These are phyloP conservation scores for Hymenoscyphus fructigenus DNA, from an alignment of 2,329 filamentous ascomycete species.

Conservation along the genomic window DNA sequence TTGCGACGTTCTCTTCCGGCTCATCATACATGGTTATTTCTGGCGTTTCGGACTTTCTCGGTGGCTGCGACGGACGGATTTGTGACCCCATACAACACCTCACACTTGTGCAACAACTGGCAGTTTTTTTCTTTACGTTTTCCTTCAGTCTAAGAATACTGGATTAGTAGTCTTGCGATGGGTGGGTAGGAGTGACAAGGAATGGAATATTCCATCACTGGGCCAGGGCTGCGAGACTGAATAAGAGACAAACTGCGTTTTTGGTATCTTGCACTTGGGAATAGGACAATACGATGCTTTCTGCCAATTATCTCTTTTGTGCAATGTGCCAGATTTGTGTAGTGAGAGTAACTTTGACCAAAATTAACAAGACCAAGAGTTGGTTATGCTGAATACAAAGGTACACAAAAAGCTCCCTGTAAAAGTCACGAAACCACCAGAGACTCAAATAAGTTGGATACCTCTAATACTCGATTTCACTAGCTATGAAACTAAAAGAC, in stretches of 20 bases:
- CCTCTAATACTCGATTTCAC: too few relatives aligned
- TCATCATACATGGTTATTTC: conserved; percentile 8
- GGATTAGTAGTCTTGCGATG: conserved; percentile 3
- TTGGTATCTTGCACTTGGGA: conserved; percentile 22
- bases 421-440: too few relatives aligned
- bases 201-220: background rate
- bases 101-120: conserved; percentile 17
- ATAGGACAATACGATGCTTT: conserved; percentile 32
- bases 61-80: conserved; percentile 9
- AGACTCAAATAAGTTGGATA: too few relatives aligned
- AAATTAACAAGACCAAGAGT: too few relatives aligned
- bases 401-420: too few relatives aligned
- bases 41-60: conserved; percentile 19
- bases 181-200: background rate
- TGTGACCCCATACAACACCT: background rate
- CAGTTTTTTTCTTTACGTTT: conserved; percentile 22
- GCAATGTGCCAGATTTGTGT: background rate
- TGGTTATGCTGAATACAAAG: too few relatives aligned
- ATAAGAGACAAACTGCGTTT: conserved; percentile 17
- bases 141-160: conserved; percentile 15
- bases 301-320: conserved; percentile 20
- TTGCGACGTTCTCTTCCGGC: conserved; percentile 9
- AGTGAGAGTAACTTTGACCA: background rate
- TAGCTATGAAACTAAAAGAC: too few relatives aligned
- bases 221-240: conserved; percentile 5